Evolutionary conservation across 495 filamentous ascomycete genomes (phyloP).

Genomic region (Beverwykella pulmonaria): DNA sequence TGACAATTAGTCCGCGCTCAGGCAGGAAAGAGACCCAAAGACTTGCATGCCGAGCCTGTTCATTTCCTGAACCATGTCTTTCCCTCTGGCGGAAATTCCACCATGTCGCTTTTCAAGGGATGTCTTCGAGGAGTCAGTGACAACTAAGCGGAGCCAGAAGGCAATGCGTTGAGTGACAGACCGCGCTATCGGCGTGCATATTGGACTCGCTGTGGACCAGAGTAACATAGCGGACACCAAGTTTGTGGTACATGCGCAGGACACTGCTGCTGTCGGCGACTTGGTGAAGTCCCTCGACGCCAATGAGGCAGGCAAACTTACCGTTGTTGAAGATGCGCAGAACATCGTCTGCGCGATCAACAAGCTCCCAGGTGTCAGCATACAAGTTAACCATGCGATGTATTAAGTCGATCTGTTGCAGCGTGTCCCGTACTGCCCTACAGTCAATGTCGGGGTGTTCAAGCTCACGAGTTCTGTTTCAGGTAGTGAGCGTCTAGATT

Average conservation of each 20-base stretch:
- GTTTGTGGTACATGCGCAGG: constrained; percentile 38
- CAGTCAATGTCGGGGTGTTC: constrained; percentile 27
- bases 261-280: constrained; percentile 43
- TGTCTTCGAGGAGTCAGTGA: too few relatives aligned
- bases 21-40: too few relatives aligned
- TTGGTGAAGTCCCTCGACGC: constrained; percentile 29
- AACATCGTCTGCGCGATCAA: constrained; percentile 31
- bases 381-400: constrained; percentile 41
- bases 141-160: too few relatives aligned
- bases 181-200: constrained; percentile 18
- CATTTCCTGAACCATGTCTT: constrained; percentile 27
- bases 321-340: constrained; percentile 3
- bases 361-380: constrained; percentile 24
- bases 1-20: too few relatives aligned
- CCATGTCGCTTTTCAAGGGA: constrained; percentile 1
- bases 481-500: neutral
- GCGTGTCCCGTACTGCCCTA: constrained; percentile 37
- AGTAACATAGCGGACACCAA: constrained; percentile 22
- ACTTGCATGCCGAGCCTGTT: constrained; percentile 33
- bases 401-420: constrained; percentile 49
- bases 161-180: too few relatives aligned
- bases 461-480: constrained; percentile 10
- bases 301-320: constrained; percentile 34
- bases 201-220: constrained; percentile 25
- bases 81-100: constrained; percentile 12